These are phyloP conservation scores for Ramularia endophylla DNA, from an alignment of 2,329 filamentous ascomycete genomes.

Conservation along the genomic window DNA sequence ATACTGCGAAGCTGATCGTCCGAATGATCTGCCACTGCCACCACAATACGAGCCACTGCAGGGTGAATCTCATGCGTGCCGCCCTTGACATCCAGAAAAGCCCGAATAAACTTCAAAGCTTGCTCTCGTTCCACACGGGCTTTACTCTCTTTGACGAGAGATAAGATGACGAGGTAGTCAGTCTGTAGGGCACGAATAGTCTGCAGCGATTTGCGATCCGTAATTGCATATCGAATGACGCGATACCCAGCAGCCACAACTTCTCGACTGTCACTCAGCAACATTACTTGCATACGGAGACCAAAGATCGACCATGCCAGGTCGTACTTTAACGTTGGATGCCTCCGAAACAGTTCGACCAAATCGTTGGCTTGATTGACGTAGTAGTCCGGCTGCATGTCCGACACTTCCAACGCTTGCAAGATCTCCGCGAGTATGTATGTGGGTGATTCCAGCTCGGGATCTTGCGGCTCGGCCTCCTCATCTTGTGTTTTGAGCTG, in stretches of 20 bases:
- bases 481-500: conserved; percentile 31
- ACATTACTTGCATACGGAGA: conserved; percentile 87
- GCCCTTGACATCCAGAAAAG: conserved; percentile 92
- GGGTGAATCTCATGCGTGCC: conserved; percentile 83
- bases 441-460: conserved; percentile 77
- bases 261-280: conserved; percentile 90
- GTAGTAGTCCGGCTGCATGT: conserved; percentile 90
- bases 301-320: conserved; percentile 95
- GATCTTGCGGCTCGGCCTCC: conserved; percentile 58
- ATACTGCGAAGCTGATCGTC: conserved; percentile 85
- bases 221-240: conserved; percentile 89
- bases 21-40: conserved; percentile 79
- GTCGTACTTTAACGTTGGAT: conserved; percentile 93
- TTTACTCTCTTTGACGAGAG: conserved; percentile 90
- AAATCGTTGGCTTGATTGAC: conserved; percentile 86
- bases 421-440: conserved; percentile 85
- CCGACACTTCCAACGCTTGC: conserved; percentile 80
- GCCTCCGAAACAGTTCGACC: conserved; percentile 91
- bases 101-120: conserved; percentile 90
- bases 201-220: conserved; percentile 80
- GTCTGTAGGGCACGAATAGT: conserved; percentile 85
- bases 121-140: conserved; percentile 97
- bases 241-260: conserved; percentile 93
- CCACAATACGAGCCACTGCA: conserved; percentile 80
- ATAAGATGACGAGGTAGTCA: conserved; percentile 86